Evolutionary conservation across 176 grass and related monocot species (phyloP).

Genomic region (Puya raimondii): DNA sequence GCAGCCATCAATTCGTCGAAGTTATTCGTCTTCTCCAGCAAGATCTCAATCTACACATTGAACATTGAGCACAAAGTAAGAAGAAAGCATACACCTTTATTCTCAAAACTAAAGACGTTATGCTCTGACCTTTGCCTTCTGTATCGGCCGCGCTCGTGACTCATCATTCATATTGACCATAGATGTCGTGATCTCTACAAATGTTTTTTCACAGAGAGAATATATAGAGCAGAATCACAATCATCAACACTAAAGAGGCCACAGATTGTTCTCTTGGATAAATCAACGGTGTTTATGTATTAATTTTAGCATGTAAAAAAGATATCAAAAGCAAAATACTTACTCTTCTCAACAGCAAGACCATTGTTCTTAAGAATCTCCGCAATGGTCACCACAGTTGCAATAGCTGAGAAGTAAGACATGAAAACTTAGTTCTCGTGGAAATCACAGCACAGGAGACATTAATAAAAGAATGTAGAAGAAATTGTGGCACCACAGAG

Average conservation of each 20-base stretch:
- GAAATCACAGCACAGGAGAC: not conserved
- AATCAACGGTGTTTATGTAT: not conserved
- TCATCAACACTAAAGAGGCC: not conserved
- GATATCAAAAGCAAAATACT: conserved; percentile 20
- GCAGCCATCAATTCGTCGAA: conserved; percentile 90
- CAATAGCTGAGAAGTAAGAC: conserved; percentile 60
- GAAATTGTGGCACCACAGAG: too few relatives aligned
- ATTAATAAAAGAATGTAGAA: too few relatives aligned
- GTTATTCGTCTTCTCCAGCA: conserved; percentile 69
- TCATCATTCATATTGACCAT: conserved; percentile 82
- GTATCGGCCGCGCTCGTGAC: conserved; percentile 44
- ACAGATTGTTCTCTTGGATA: not conserved
- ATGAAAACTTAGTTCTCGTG: conserved; percentile 6
- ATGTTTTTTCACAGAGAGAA: not conserved
- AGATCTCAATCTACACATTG: conserved; percentile 70
- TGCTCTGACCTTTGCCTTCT: conserved; percentile 80
- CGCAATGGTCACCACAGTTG: conserved; percentile 73
- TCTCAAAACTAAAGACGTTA: not conserved
- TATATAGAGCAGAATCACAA: not conserved
- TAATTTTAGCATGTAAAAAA: conserved; percentile 5
- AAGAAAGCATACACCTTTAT: not conserved
- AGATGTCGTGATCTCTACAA: conserved; percentile 73
- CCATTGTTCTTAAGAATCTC: conserved; percentile 94
- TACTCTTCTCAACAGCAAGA: conserved; percentile 84
- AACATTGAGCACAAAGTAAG: not conserved